phyloP scores from a whole-genome alignment of 257 asterid species.

The Scutellaria galericulata region DNA sequence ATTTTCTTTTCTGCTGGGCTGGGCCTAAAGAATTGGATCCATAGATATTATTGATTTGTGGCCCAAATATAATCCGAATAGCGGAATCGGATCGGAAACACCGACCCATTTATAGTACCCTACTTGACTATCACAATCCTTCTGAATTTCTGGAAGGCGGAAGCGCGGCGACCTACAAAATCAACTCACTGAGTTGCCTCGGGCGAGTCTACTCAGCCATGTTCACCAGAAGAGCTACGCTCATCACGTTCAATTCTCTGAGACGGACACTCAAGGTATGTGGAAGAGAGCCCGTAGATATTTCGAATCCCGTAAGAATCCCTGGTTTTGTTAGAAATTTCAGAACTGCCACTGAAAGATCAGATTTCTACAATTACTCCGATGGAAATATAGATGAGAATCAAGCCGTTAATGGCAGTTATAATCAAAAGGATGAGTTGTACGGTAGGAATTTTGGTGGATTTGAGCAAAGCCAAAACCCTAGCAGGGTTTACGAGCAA shows the following conservation, averaged over 20 bases:
- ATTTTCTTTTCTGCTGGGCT: not conserved
- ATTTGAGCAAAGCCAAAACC: constrained; percentile 38
- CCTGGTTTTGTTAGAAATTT: constrained; percentile 41
- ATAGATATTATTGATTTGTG: not conserved
- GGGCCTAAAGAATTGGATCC: constrained; percentile 10
- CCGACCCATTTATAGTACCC: constrained; percentile 21
- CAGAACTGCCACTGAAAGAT: constrained; percentile 56
- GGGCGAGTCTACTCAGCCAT: constrained; percentile 43
- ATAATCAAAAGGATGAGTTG: constrained; percentile 41
- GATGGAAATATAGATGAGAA: constrained; percentile 40
- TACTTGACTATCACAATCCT: not conserved
- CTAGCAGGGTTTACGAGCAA: constrained; percentile 46
- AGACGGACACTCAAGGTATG: constrained; percentile 49
- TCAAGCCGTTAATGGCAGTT: constrained; percentile 17
- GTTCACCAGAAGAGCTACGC: constrained; percentile 56
- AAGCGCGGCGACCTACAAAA: constrained; percentile 25
- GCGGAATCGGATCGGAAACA: not conserved
- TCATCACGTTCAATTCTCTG: constrained; percentile 45
- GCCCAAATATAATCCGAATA: not conserved
- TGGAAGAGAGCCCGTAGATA: constrained; percentile 32
- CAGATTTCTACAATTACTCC: constrained; percentile 38
- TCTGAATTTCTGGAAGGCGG: not conserved
- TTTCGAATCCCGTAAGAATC: constrained; percentile 20
- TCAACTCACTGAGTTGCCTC: constrained; percentile 34
- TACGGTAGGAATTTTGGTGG: constrained; percentile 33